These are phyloP conservation scores for Themeda triandra DNA, from an alignment of 176 grass and related monocot species.

Conservation along the genomic window DNA sequence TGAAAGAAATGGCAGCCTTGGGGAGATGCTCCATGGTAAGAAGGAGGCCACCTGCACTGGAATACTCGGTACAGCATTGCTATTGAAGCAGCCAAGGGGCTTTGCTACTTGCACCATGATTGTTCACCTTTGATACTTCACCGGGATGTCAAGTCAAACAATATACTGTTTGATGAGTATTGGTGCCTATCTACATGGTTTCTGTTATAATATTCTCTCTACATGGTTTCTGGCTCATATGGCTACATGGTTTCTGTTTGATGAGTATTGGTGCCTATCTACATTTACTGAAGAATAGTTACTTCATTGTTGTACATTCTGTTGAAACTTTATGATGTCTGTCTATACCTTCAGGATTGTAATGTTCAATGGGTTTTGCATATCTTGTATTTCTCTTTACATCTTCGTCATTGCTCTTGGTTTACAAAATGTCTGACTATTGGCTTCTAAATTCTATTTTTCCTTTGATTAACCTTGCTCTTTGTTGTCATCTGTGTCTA, in stretches of 20 bases:
- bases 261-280: background rate
- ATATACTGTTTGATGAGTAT: too few species aligned
- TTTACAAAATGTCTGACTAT: too few species aligned
- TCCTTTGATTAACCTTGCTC: too few species aligned
- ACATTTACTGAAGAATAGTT: background rate
- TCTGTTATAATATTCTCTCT: too few species aligned
- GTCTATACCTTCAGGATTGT: too few species aligned
- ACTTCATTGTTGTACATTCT: background rate
- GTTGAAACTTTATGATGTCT: background rate
- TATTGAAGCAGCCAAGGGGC: conserved; percentile 84
- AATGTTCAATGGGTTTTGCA: background rate
- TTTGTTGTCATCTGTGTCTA: too few species aligned
- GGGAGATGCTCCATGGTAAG: conserved; percentile 94
- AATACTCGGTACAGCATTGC: conserved; percentile 87
- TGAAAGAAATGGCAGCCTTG: conserved; percentile 96
- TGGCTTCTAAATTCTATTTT: too few species aligned
- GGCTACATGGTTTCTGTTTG: conserved; percentile 70
- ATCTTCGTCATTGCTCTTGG: background rate
- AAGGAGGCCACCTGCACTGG: conserved; percentile 85
- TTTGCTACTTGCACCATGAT: conserved; percentile 98
- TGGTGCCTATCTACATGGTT: too few species aligned
- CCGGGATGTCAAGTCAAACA: too few species aligned
- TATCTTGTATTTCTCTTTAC: background rate
- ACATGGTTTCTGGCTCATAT: conserved; percentile 91
- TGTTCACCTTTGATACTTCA: conserved; percentile 85